phyloP scores from a whole-genome alignment of 129 eudicot genomes.

The Chrysanthemum makinoi region DNA sequence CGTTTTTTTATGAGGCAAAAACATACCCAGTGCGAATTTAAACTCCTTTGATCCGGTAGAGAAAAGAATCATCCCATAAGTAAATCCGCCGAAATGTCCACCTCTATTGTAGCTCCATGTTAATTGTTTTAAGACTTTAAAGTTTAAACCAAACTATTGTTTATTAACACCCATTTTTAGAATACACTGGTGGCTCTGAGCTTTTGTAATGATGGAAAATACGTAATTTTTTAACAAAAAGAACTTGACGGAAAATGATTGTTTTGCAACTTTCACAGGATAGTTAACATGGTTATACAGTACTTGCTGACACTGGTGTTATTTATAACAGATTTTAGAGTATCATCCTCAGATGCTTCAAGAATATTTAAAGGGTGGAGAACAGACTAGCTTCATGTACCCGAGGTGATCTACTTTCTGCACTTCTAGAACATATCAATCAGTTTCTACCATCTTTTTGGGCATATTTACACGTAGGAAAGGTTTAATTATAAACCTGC shows the following conservation, averaged over 20 bases:
- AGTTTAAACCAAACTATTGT: too few species aligned
- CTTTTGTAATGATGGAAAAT: too few species aligned
- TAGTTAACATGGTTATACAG: constrained; percentile 5
- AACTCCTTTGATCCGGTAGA: too few species aligned
- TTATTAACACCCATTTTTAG: not conserved
- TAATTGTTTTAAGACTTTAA: too few species aligned
- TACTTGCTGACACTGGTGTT: constrained; percentile 16
- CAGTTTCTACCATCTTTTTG: too few species aligned
- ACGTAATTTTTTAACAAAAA: not conserved
- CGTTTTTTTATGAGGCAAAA: too few species aligned
- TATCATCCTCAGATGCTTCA: constrained; percentile 98
- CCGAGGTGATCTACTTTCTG: constrained; percentile 64
- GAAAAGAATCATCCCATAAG: too few species aligned
- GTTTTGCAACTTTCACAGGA: not conserved
- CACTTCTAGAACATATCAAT: not conserved
- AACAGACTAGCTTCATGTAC: constrained; percentile 94
- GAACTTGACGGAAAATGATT: not conserved
- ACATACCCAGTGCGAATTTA: too few species aligned
- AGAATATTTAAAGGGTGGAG: constrained; percentile 83
- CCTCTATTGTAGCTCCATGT: too few species aligned
- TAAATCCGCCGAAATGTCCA: too few species aligned
- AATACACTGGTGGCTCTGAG: not conserved
- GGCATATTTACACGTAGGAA: too few species aligned
- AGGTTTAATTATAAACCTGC: too few species aligned
- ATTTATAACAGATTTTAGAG: constrained; percentile 70